Evolutionary conservation across 768 basidiomycete species (phyloP).

Genomic region (Tylopilus subfusipes): DNA sequence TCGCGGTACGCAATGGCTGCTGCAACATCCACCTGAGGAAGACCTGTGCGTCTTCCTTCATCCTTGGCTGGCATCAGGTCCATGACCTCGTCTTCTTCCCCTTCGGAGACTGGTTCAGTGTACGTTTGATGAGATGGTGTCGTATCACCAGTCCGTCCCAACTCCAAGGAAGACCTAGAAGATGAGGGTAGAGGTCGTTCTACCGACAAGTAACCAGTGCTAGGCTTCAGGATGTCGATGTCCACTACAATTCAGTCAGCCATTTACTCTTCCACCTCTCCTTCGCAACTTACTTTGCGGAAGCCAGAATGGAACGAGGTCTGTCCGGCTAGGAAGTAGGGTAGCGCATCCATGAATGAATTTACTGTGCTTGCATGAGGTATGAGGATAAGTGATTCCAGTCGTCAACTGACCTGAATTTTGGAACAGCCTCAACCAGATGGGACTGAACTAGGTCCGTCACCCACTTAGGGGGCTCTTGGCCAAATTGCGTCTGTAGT

Average conservation of each 20-base stretch:
- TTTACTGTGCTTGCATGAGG: constrained; percentile 49
- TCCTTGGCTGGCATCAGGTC: constrained; percentile 68
- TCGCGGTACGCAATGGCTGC: constrained; percentile 88
- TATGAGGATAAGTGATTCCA: background rate
- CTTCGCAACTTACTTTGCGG: constrained; percentile 68
- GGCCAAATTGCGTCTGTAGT: constrained; percentile 92
- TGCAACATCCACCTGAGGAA: constrained; percentile 69
- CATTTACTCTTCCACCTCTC: background rate
- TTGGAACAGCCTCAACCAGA: constrained; percentile 95
- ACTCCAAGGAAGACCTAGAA: constrained; percentile 46
- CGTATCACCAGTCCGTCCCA: constrained; percentile 40
- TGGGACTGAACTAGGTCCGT: constrained; percentile 94
- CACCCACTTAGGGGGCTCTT: constrained; percentile 95
- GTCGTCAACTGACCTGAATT: constrained; percentile 68
- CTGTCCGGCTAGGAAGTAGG: constrained; percentile 85
- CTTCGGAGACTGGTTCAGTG: constrained; percentile 90
- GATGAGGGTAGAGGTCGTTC: constrained; percentile 61
- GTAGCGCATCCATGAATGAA: constrained; percentile 97
- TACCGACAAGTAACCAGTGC: constrained; percentile 72
- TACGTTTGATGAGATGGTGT: constrained; percentile 52
- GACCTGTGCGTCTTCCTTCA: constrained; percentile 76
- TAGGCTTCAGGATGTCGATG: constrained; percentile 90
- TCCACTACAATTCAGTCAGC: constrained; percentile 59
- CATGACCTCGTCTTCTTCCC: constrained; percentile 83
- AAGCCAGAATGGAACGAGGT: constrained; percentile 97